These are phyloP conservation scores for Myxozyma melibiosi DNA, from an alignment of 805 yeast species.

Conservation along the genomic window DNA sequence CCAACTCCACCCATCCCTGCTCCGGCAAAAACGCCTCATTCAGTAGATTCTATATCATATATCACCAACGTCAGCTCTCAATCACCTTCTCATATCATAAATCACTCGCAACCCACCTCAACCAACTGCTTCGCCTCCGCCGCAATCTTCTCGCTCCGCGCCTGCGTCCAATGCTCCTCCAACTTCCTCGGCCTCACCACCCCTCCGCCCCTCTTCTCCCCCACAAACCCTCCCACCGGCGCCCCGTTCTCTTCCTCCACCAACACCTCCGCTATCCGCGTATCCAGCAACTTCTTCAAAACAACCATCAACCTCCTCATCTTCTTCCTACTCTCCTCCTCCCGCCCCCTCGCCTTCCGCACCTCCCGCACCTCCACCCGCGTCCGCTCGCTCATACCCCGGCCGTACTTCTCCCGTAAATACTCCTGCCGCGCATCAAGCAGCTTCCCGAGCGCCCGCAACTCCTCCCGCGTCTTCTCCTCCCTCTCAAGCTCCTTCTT, in stretches of 20 bases:
- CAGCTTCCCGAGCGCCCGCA: neutral
- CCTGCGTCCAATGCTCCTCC: slow-evolving; percentile 14
- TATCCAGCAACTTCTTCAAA: slow-evolving; percentile 12
- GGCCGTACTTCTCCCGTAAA: neutral
- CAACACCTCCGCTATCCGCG: slow-evolving; percentile 10
- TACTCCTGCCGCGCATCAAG: slow-evolving; percentile 2
- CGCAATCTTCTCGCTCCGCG: slow-evolving; percentile 9
- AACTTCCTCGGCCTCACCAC: slow-evolving; percentile 2
- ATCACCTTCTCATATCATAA: neutral
- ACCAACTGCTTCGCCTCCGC: slow-evolving; percentile 13
- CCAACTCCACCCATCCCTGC: slow-evolving; percentile 10
- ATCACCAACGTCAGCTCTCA: neutral
- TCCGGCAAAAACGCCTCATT: slow-evolving; percentile 15
- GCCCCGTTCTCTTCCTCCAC: slow-evolving; percentile 28
- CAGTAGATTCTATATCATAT: slow-evolving; percentile 10
- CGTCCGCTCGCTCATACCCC: neutral
- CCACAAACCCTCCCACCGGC: slow-evolving; percentile 23
- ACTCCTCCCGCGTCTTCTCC: neutral
- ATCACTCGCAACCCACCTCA: slow-evolving; percentile 9
- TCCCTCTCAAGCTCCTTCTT: slow-evolving; percentile 1
- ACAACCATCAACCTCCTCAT: slow-evolving; percentile 9
- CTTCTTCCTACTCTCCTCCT: neutral
- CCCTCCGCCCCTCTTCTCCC: neutral
- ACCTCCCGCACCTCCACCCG: neutral
- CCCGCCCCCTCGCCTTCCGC: neutral